These are phyloP conservation scores for Phaeoacremonium minimum DNA, from an alignment of 2,329 filamentous ascomycete species.

Conservation along the genomic window DNA sequence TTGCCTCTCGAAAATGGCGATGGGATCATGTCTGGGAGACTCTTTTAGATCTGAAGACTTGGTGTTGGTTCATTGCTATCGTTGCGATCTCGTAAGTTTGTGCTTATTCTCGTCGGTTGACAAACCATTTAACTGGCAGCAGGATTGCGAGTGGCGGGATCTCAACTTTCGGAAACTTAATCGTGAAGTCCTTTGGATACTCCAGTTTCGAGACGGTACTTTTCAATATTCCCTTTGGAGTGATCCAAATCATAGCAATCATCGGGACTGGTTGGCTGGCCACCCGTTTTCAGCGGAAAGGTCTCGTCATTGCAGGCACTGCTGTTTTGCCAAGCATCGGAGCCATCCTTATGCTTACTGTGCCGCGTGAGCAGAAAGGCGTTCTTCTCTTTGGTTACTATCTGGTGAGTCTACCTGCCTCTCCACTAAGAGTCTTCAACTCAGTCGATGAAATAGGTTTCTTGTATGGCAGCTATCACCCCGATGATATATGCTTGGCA, in stretches of 20 bases:
- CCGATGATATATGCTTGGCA: slow-evolving; percentile 60
- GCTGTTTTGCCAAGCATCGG: slow-evolving; percentile 32
- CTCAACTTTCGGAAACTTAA: slow-evolving; percentile 53
- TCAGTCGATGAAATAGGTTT: slow-evolving; percentile 6
- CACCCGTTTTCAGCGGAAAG: slow-evolving; percentile 35
- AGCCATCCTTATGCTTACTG: slow-evolving; percentile 41
- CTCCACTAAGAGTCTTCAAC: too few relatives aligned
- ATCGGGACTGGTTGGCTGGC: slow-evolving; percentile 46
- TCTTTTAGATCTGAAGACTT: slow-evolving; percentile 33
- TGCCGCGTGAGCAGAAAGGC: slow-evolving; percentile 39
- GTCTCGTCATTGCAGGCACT: slow-evolving; percentile 33
- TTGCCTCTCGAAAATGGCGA: slow-evolving; percentile 31
- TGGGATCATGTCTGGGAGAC: slow-evolving; percentile 36
- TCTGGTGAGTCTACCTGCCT: slow-evolving; percentile 27
- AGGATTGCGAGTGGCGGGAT: slow-evolving; percentile 52
- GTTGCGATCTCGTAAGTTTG: slow-evolving; percentile 46
- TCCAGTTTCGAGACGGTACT: slow-evolving; percentile 50
- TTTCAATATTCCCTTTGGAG: slow-evolving; percentile 58
- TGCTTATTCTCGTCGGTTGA: too few relatives aligned
- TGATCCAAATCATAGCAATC: slow-evolving; percentile 55
- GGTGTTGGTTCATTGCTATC: slow-evolving; percentile 37
- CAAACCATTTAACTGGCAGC: rapidly evolving
- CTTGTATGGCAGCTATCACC: slow-evolving; percentile 27
- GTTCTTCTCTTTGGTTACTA: slow-evolving; percentile 47
- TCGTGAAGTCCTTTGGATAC: slow-evolving; percentile 55